Evolutionary conservation across 495 filamentous ascomycete species (phyloP), one percentile per base, ranked within the genome.

Genomic region (Podospora pseudocomata): DNA sequence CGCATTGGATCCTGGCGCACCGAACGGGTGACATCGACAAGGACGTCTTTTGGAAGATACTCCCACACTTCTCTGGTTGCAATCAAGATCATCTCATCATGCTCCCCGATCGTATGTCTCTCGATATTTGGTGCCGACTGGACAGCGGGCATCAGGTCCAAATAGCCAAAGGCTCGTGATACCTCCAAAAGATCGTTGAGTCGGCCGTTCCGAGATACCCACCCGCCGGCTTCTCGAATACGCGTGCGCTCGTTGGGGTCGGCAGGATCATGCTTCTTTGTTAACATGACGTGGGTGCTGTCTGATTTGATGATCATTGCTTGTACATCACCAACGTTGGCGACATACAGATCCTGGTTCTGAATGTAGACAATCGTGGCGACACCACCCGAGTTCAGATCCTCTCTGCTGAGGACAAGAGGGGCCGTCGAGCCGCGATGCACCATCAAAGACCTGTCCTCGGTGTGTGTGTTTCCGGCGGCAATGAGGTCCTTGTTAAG

Each of bases 1-100:
- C 92, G 87, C 95, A 99, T 98, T 15, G 97, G 83, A 76, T 99
- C 94, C 34, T 77, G 76, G 19, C 93, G 87, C 72, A 94, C 94
- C 16, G 87, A 89, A 63, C 94, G 85, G 16, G 92, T 91, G 30
- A 97, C 87, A 76, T 99, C 95, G n/a, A 96, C 92, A 19, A 93
- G 90, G 58, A 97, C 84, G 56, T 94, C 92, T 5, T 92, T 91
- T 11, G 89, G 89, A 18, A 99, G 84, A 76, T 91, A 96, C 60
- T 98, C 93, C 95, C 95, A 99, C 7, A 99, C 81, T 72, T 98
- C 95, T 64, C 86, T 90, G 11, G 93, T 97, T 4, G 93, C 95
- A 61, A 99, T 86, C 57, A 99, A 81, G 34, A 99, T 87, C 82
- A 94, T 92, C 75, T 98, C 95, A 76, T 99, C 96, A 69, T 93